A percentile compares a stretch with the other conserved stretches of the same genome.
Evolutionary conservation across 2,329 filamentous ascomycete genomes (phyloP).

Genomic region (Trichoderma sp.): DNA sequence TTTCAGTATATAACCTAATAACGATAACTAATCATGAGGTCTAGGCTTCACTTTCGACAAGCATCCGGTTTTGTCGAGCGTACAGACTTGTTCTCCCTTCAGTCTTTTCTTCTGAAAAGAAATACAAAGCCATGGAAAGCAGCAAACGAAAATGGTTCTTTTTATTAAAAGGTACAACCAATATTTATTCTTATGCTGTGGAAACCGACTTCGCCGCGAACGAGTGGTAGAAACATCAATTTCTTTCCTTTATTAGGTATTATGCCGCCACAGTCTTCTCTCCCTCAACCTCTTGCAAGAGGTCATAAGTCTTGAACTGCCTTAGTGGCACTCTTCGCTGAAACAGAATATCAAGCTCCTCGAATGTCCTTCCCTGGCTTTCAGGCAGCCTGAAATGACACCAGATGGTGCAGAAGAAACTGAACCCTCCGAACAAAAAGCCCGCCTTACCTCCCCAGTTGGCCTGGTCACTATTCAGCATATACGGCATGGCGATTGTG

Average conservation of each 20-base stretch:
- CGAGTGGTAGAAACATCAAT: background rate
- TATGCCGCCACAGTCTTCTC: background rate
- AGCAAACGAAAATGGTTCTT: background rate
- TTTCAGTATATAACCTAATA: no score
- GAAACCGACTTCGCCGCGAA: background rate
- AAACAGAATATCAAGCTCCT: conserved; percentile 34
- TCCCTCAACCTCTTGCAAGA: conserved; percentile 19
- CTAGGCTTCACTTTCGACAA: no score
- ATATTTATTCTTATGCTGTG: background rate
- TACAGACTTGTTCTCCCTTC: no score
- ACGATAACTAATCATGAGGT: no score
- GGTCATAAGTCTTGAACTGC: conserved; percentile 23
- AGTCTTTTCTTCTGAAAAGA: background rate
- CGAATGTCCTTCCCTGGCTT: conserved; percentile 30
- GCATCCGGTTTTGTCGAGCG: no score
- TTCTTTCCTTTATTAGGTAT: background rate
- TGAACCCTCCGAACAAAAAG: conserved; percentile 31
- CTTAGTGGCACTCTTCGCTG: conserved; percentile 22
- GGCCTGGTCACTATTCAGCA: conserved; percentile 33
- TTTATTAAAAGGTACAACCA: background rate
- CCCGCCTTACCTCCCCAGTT: conserved; percentile 34
- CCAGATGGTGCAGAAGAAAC: conserved; percentile 26
- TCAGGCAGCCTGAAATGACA: conserved; percentile 33
- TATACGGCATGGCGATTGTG: conserved; percentile 31
- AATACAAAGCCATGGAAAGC: background rate